Base-by-base conservation (phyloP, 2,329 filamentous ascomycete species). In the Lasiodiplodia sp. region DNA sequence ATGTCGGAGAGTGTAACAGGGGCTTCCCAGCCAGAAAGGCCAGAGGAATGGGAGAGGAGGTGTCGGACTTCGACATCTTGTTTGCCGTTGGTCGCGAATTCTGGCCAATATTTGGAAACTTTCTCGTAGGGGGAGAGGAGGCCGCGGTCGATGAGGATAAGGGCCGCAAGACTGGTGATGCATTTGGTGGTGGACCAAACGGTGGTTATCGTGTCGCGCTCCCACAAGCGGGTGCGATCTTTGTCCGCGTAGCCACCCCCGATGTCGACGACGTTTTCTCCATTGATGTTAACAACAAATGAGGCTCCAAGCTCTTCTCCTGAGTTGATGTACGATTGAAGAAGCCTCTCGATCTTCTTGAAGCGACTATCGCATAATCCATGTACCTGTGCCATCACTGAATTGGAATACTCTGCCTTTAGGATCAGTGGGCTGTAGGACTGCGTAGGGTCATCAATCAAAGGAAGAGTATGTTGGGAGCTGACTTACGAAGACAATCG, bases 281-380 rank as follows among this genome's bases (percentile, higher is more conserved):
- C 83, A 57, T 80, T 74, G 18, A 83, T 72, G 66, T 77, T 82
- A 63, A 85, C 76, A 23, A 72, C 76, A 23, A 86, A 73, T 0
- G 81, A 82, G 21, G 81, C 83, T 2, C 84, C 84, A 8, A 84
- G 66, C 53, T 86, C 83, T 2, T 79, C 73, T n/a, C 77, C 81
- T 0, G 73, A 76, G 8, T 73, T 71, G 23, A 86, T 53, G 31
- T 75, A 74, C 4, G 77, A 44, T 37, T 79, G 71, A 16, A 86
- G 69, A 4, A 79, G 70, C 1, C 76, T 71, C 12, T 77, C 75
- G 25, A 85, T 71, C 0, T 74, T 58, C 0, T 74, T 68, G 71
- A 85, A 85, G 23, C 72, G 73, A 5, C 76, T 70, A 28, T 83
- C 76, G 53, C 75, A 79, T 6, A 73, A 67, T 2, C 83, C 83